Base-by-base conservation (phyloP, 2,329 filamentous ascomycete species). In the Fusarium xylarioides region DNA sequence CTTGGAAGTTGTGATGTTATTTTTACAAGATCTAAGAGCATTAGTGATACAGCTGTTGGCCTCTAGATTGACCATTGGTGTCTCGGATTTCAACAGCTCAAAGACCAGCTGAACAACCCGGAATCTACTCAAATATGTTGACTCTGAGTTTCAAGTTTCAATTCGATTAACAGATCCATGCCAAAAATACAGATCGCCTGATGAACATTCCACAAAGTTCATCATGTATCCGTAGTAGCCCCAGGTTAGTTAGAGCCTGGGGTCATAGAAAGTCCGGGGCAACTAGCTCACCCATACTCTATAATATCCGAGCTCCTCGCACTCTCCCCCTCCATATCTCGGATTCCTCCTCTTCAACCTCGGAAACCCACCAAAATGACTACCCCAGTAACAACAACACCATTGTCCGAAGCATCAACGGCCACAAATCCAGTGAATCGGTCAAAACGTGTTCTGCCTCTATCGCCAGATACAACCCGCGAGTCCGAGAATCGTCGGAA, bases 401-500 rank as follows among this genome's bases (percentile, higher is more conserved):
- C 73, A 14, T 46, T 66, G 28, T 75, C 73, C 4, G 72, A 74
- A 40, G 38, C 52, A 6, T 75, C 73, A 23, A 61, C 66, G 28
- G 54, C 38, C 32, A 62, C 57, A n/a, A 54, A 49, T 16, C 28
- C 40, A 37, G 28, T 23, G 2, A 55, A 35, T 42, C 44, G 68
- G 14, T 42, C 65, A 30, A 76, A 76, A 11, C 65, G 73, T 5
- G 32, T 59, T 6, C 50, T 66, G 0, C 62, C 69, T 18, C 12
- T 54, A 26, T 66, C 70, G n/a, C 68, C 67, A 59, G 63, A 71
- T n/a, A 47, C 58, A 18, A 59, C 42, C 43, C 61, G 58, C 14
- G 60, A 55, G 30, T 66, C 62, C 64, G 64, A 66, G 19, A 76
- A 75, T 6, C 71, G 74, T 34, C 74, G 74, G 49, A 76, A 76